phyloP scores from a whole-genome alignment of 192 early-diverging fungal species.

The Coemansia sp. region DNA sequence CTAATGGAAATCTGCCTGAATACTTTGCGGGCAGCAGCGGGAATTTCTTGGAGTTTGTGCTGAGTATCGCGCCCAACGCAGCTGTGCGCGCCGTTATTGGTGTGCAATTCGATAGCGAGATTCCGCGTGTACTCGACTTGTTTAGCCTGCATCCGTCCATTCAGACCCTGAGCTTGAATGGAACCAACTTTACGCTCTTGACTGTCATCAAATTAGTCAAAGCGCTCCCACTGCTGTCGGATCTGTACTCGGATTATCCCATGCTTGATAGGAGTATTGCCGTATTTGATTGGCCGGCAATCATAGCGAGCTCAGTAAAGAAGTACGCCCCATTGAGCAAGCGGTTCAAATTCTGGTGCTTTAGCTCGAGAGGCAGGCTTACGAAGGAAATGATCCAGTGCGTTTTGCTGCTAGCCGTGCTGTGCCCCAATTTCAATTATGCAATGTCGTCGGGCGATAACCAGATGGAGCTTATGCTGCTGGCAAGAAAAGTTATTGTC shows the following conservation, averaged over 20 bases:
- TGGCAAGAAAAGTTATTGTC: neutral
- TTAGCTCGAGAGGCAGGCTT: neutral
- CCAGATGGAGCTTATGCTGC: neutral
- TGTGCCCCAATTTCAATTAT: neutral
- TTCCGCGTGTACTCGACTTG: neutral
- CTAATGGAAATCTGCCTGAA: neutral
- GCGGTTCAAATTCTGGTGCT: neutral
- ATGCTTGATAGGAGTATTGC: neutral
- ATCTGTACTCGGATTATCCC: neutral
- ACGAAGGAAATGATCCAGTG: neutral
- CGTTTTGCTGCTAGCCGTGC: neutral
- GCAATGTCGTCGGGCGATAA: neutral
- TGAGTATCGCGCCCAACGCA: neutral
- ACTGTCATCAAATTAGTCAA: neutral
- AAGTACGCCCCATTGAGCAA: neutral
- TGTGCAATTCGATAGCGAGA: neutral
- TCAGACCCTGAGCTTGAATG: neutral
- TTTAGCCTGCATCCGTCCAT: neutral
- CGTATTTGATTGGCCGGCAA: neutral
- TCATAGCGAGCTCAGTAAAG: neutral
- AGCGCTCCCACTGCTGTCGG: neutral
- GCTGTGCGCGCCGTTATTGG: neutral
- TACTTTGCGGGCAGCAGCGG: neutral
- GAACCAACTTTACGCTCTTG: neutral
- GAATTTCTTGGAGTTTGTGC: neutral